These are phyloP conservation scores for Xylaria sp. DNA, from an alignment of 2,329 filamentous ascomycete species.

Conservation along the genomic window DNA sequence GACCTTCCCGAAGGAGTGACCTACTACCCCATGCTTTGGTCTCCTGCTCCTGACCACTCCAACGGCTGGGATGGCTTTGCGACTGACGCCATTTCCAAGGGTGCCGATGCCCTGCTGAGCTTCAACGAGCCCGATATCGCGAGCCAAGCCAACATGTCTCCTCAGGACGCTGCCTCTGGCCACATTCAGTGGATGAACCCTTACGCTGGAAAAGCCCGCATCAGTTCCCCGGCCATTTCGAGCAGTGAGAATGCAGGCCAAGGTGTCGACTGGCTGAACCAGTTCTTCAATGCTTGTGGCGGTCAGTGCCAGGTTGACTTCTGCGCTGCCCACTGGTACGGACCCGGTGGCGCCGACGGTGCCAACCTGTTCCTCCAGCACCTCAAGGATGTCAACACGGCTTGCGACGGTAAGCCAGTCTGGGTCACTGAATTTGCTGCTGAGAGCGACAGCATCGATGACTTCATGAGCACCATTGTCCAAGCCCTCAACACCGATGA, in stretches of 20 bases:
- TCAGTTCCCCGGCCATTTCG: conserved; percentile 70
- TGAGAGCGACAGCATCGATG: conserved; percentile 55
- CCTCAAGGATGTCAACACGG: conserved; percentile 58
- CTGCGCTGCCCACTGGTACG: conserved; percentile 74
- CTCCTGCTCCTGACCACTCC: conserved; percentile 57
- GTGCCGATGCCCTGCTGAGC: conserved; percentile 68
- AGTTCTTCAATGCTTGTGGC: conserved; percentile 64
- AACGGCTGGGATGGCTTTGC: conserved; percentile 63
- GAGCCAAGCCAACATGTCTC: conserved; percentile 68
- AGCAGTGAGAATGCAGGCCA: conserved; percentile 63
- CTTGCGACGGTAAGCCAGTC: conserved; percentile 63
- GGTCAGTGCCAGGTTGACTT: conserved; percentile 67
- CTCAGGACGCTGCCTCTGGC: conserved; percentile 61
- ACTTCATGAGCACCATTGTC: conserved; percentile 63
- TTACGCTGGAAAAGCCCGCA: conserved; percentile 62
- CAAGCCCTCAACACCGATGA: conserved; percentile 59
- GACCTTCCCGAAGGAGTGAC: conserved; percentile 57
- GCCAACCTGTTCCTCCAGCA: conserved; percentile 65
- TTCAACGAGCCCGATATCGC: conserved; percentile 78
- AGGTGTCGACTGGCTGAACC: conserved; percentile 67
- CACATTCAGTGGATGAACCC: conserved; percentile 67
- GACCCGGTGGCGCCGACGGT: conserved; percentile 54
- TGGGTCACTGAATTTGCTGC: conserved; percentile 75
- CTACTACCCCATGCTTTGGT: conserved; percentile 77
- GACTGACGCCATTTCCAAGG: conserved; percentile 62